Evolutionary conservation across 495 filamentous ascomycete genomes (phyloP).

Genomic region (Bathelium albidoporum): DNA sequence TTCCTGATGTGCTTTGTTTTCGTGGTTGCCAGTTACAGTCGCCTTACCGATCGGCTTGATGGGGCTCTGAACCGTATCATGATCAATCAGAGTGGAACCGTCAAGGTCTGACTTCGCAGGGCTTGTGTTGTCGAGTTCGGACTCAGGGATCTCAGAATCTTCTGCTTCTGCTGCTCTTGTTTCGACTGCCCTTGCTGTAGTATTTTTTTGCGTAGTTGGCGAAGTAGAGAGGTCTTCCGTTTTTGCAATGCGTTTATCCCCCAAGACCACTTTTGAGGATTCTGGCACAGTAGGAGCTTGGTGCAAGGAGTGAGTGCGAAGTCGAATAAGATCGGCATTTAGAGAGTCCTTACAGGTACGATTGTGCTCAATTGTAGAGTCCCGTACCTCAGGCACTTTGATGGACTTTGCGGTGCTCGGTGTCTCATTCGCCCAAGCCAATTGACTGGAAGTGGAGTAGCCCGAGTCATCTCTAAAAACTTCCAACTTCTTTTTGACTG

Average conservation of each 20-base stretch:
- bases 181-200: neutral
- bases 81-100: neutral
- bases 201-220: neutral
- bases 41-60: neutral
- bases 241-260: neutral
- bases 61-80: neutral
- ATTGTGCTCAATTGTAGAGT: slow-evolving; percentile 11
- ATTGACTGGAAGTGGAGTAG: slow-evolving; percentile 2
- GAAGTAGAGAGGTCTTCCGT: neutral
- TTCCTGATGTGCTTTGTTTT: slow-evolving; percentile 6
- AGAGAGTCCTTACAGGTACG: neutral
- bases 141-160: slow-evolving; percentile 2
- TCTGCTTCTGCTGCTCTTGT: neutral
- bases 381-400: slow-evolving; percentile 5
- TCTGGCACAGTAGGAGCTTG: neutral
- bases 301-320: slow-evolving; percentile 17
- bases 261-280: neutral
- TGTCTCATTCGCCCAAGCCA: slow-evolving; percentile 9
- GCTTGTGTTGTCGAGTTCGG: neutral
- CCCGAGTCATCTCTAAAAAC: slow-evolving; percentile 14
- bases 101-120: slow-evolving; percentile 3
- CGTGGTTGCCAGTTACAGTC: slow-evolving; percentile 9
- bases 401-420: slow-evolving; percentile 10
- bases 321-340: slow-evolving; percentile 9
- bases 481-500: slow-evolving; percentile 26